Evolutionary conservation across 495 filamentous ascomycete genomes (phyloP), one percentile per base, ranked within the genome.

Genomic region (Rhypophila decipiens): DNA sequence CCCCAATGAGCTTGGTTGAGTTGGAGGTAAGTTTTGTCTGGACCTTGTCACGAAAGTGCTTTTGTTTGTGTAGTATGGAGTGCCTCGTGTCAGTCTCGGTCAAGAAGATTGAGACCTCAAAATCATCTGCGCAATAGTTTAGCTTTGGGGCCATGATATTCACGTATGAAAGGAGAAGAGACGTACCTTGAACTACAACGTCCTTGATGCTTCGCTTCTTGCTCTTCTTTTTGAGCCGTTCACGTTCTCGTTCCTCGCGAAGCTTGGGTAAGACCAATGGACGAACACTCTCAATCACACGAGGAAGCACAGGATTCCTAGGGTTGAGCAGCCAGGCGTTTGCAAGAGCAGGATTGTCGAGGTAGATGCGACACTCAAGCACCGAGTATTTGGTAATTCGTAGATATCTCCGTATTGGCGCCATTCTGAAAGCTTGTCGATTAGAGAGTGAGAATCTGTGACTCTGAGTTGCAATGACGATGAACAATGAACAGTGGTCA

Each of bases 81-180:
- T 97, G 91, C 23, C 90, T 80, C n/a, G 87, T 88, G 19, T 82
- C 83, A 5, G 83, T 84, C 64, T 95, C 86, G 27, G 85, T 94
- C 55, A 98, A 77, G 68, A 96, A 98, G 50, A 97, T 82, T 15
- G 87, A 84, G 33, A 95, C 87, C 60, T 96, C 90, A 58, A 96
- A 98, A 42, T 94, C 90, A 70, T 96, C 93, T 94, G 44, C 21
- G 23, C 20, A 29, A 12, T 23, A 12, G 18, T n/a, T 22, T 24
- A 29, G 17, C 12, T 9, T 21, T 37, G 24, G 21, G 43, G 35
- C 5, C 35, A 11, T 17, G 35, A 31, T 7, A 7, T 31, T 31
- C 27, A 7, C 27, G 7, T 7, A 31, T 13, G 13, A 31, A 31
- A 7, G 27, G 7, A 13, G 27, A 31, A 13, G 13, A 31, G 10